Percentiles rank a stretch among this genome's conserved stretches.
phyloP scores from a whole-genome alignment of 768 basidiomycete genomes.

The Psilocybe subaeruginosa region DNA sequence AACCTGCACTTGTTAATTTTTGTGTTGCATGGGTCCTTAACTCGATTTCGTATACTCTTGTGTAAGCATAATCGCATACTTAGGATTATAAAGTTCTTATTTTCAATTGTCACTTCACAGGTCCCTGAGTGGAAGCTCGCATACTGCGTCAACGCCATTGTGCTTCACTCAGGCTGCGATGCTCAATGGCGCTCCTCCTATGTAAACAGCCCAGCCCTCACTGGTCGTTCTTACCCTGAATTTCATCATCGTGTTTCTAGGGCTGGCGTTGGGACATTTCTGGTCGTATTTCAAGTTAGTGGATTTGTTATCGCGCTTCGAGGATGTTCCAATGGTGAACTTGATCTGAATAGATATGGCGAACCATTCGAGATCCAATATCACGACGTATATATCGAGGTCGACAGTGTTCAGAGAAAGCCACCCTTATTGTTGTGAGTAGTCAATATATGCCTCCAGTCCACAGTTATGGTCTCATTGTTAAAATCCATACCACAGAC shows the following conservation, averaged over 20 bases:
- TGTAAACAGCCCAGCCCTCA: constrained; percentile 36
- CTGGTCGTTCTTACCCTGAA: neutral
- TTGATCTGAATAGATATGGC: constrained; percentile 23
- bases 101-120: constrained; percentile 6
- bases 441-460: neutral
- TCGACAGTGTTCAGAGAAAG: constrained; percentile 13
- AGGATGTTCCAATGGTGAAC: neutral
- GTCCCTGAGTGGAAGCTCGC: constrained; percentile 17
- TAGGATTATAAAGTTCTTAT: neutral
- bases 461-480: neutral
- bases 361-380: constrained; percentile 24
- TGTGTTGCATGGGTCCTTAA: constrained; percentile 60
- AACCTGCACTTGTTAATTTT: constrained; percentile 59
- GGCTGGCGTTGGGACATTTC: constrained; percentile 25
- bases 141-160: constrained; percentile 30
- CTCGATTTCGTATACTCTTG: constrained; percentile 51
- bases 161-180: constrained; percentile 57
- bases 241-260: constrained; percentile 13
- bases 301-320: neutral
- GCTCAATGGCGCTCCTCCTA: constrained; percentile 54
- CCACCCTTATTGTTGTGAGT: constrained; percentile 15
- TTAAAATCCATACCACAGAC: constrained; percentile 17
- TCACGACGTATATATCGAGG: constrained; percentile 4
- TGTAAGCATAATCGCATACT: constrained; percentile 40
- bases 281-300: constrained; percentile 30